Percentiles rank a stretch among this genome's conserved stretches.
Evolutionary conservation across 2,329 filamentous ascomycete genomes (phyloP).

Genomic region (Lomentospora prolificans): DNA sequence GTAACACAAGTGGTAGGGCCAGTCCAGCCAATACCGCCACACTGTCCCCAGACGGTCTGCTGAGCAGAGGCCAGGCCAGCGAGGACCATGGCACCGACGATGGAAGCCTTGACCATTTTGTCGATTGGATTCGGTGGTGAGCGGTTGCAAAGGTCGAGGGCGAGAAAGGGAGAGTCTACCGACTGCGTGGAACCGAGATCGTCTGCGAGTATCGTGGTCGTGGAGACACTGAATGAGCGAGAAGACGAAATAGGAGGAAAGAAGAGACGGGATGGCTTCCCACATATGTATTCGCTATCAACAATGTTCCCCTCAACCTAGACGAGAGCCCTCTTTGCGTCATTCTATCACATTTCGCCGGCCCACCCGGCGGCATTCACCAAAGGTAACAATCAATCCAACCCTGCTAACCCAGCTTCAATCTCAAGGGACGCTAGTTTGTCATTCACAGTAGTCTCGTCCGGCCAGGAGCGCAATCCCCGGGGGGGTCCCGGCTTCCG

Average conservation of each 20-base stretch:
- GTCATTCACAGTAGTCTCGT: not conserved
- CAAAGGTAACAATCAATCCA: not conserved
- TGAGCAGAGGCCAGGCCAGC: conserved; percentile 4
- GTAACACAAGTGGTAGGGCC: conserved; percentile 17
- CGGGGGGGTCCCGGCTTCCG: too few species aligned
- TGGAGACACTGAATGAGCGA: not conserved
- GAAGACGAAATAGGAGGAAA: not conserved
- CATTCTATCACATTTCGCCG: not conserved
- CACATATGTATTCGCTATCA: too few species aligned
- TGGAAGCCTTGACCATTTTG: conserved; percentile 2
- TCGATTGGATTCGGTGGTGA: not conserved
- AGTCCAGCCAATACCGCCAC: conserved; percentile 17
- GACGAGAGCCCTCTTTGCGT: not conserved
- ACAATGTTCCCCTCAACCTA: not conserved
- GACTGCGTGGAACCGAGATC: not conserved
- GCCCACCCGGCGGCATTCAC: not conserved
- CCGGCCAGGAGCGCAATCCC: too few species aligned
- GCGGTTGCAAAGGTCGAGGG: not conserved
- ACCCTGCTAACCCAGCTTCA: not conserved
- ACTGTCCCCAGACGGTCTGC: conserved; percentile 15
- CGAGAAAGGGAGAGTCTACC: not conserved
- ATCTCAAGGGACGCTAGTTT: not conserved
- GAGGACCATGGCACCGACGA: not conserved
- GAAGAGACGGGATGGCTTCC: not conserved
- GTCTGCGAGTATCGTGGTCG: too few species aligned